A percentile compares a stretch with the other conserved stretches of the same genome.
phyloP scores from a whole-genome alignment of 306 rosid species.

The Gastrolobium villosum region DNA sequence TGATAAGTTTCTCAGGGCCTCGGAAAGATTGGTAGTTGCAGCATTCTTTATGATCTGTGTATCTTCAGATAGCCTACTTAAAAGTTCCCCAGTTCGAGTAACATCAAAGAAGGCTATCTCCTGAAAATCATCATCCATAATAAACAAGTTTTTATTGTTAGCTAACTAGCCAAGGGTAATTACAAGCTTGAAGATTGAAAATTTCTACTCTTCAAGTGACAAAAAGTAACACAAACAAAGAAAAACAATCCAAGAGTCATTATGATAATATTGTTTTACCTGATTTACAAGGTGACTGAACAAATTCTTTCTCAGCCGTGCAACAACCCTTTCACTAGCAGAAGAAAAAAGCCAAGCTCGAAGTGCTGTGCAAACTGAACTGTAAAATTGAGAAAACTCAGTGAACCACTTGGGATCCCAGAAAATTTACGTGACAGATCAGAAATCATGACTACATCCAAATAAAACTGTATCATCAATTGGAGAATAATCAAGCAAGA shows the following conservation, averaged over 20 bases:
- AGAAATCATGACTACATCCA: constrained; percentile 37
- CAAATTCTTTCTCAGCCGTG: constrained; percentile 75
- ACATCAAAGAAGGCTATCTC: constrained; percentile 90
- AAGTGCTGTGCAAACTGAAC: constrained; percentile 78
- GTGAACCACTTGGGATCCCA: constrained; percentile 30
- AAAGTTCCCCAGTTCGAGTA: constrained; percentile 86
- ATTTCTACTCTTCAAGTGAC: constrained; percentile 12
- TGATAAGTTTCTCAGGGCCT: constrained; percentile 76
- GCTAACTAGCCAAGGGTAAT: constrained; percentile 21
- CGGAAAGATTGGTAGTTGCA: constrained; percentile 91
- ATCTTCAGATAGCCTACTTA: constrained; percentile 89
- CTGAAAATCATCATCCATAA: constrained; percentile 55
- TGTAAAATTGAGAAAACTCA: constrained; percentile 53
- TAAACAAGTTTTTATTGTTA: constrained; percentile 27
- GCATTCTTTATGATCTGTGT: constrained; percentile 89
- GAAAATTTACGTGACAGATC: constrained; percentile 25
- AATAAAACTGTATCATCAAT: constrained; percentile 20
- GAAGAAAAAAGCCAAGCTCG: constrained; percentile 88
- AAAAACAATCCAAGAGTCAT: constrained; percentile 26
- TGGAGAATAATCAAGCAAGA: constrained; percentile 37
- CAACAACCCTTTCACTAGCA: constrained; percentile 86
- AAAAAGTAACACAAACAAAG: constrained; percentile 22
- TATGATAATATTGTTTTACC: constrained; percentile 51
- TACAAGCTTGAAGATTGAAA: constrained; percentile 4
- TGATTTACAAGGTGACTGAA: constrained; percentile 78